These are phyloP conservation scores for Cornus florida DNA, from an alignment of 148 eudicot species.

Conservation along the genomic window DNA sequence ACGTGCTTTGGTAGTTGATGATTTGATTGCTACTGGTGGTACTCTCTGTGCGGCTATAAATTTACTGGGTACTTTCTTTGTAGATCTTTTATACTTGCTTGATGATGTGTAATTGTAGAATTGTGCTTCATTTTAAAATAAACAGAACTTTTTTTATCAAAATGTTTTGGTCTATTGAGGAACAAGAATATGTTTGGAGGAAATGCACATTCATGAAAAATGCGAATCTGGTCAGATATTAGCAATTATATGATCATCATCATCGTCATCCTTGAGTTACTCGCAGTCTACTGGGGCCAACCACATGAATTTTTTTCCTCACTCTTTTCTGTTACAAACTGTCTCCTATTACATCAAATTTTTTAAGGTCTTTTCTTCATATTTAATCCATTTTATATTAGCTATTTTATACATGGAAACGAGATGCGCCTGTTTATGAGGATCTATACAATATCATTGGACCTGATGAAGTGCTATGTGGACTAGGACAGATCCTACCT, in stretches of 20 bases:
- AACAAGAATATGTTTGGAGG: not conserved
- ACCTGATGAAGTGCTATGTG: too few relatives aligned
- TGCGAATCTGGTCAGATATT: not conserved
- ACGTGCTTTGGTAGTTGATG: slow-evolving; percentile 85
- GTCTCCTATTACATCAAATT: too few relatives aligned
- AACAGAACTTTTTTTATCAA: not conserved
- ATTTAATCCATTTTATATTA: too few relatives aligned
- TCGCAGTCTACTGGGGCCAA: too few relatives aligned
- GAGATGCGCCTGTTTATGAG: not conserved
- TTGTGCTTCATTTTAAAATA: not conserved
- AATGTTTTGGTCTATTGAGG: not conserved
- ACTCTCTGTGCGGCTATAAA: slow-evolving; percentile 91
- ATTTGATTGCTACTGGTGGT: slow-evolving; percentile 92
- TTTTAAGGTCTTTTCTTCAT: too few relatives aligned
- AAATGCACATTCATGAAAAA: not conserved
- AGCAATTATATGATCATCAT: not conserved
- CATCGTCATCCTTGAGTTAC: too few relatives aligned
- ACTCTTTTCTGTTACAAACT: too few relatives aligned
- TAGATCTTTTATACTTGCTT: not conserved
- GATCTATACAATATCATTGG: too few relatives aligned
- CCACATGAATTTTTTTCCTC: too few relatives aligned
- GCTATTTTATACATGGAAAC: not conserved
- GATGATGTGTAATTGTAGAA: not conserved
- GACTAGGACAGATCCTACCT: too few relatives aligned
- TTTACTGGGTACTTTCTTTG: slow-evolving; percentile 52